Conservation (phyloP, 495 filamentous ascomycete species). For the Xylaria grammica region DNA sequence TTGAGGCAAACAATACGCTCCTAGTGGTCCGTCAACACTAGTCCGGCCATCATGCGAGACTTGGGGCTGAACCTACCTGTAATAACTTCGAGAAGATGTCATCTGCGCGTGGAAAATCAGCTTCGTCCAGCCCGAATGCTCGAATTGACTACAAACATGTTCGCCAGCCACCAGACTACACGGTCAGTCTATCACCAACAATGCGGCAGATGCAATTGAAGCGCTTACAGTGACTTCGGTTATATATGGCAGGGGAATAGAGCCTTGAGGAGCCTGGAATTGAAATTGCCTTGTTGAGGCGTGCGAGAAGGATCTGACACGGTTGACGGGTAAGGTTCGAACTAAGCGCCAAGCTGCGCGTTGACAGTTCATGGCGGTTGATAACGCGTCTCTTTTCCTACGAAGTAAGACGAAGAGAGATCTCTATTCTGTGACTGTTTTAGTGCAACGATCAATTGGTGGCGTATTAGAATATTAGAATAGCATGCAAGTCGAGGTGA, state of each 20-base stretch:
- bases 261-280: slow-evolving; percentile 51
- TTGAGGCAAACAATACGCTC: slow-evolving; percentile 97
- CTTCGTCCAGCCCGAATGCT: slow-evolving; percentile 31
- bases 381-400: background rate
- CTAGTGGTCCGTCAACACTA: slow-evolving; percentile 44
- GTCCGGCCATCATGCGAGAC: background rate
- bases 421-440: background rate
- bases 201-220: slow-evolving; percentile 1
- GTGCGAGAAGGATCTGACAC: slow-evolving; percentile 45
- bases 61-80: slow-evolving; percentile 55
- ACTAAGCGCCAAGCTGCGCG: slow-evolving; percentile 41
- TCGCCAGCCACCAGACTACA: slow-evolving; percentile 85
- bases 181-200: slow-evolving; percentile 46
- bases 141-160: slow-evolving; percentile 67
- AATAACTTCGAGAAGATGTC: slow-evolving; percentile 84
- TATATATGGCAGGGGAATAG: slow-evolving; percentile 74
- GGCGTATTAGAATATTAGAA: too few species aligned
- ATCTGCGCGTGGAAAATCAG: slow-evolving; percentile 53
- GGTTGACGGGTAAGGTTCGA: slow-evolving; percentile 29
- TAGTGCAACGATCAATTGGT: too few species aligned
- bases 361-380: slow-evolving; percentile 39
- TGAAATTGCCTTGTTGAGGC: slow-evolving; percentile 32
- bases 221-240: slow-evolving; percentile 79
- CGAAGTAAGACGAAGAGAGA: background rate
- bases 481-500: too few species aligned